phyloP scores from a whole-genome alignment of 768 basidiomycete species.

The Symmetrospora coprosmae region DNA sequence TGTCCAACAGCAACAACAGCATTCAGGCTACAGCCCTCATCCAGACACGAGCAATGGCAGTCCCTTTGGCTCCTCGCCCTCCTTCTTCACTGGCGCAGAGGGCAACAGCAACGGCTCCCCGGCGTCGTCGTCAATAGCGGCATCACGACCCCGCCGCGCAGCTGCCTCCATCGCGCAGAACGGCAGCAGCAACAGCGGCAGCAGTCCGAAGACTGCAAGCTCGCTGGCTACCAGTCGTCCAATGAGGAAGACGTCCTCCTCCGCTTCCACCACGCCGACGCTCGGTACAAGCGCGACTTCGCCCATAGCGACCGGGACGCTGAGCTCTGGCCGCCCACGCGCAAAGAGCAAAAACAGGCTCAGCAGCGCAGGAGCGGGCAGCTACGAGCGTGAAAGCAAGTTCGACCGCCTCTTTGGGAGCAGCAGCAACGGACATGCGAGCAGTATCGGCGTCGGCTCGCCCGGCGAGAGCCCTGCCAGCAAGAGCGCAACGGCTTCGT shows the following conservation, averaged over 20 bases:
- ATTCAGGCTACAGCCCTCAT: too few relatives aligned
- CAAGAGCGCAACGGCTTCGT: neutral
- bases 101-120: too few relatives aligned
- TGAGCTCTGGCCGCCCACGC: too few relatives aligned
- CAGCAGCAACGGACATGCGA: neutral
- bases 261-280: neutral
- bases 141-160: constrained; percentile 2
- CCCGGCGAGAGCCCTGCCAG: neutral
- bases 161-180: neutral
- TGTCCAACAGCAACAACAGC: too few relatives aligned
- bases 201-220: neutral
- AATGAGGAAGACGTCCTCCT: neutral
- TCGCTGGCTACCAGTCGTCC: neutral
- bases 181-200: neutral
- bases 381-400: neutral
- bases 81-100: too few relatives aligned
- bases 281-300: neutral
- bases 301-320: too few relatives aligned
- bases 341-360: neutral
- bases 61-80: too few relatives aligned
- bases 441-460: neutral
- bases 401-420: constrained; percentile 7
- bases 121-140: neutral
- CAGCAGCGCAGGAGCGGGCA: neutral
- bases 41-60: too few relatives aligned